These are phyloP conservation scores for Arabidopsis hybrid DNA, from an alignment of 441 rosid species.

Conservation along the genomic window DNA sequence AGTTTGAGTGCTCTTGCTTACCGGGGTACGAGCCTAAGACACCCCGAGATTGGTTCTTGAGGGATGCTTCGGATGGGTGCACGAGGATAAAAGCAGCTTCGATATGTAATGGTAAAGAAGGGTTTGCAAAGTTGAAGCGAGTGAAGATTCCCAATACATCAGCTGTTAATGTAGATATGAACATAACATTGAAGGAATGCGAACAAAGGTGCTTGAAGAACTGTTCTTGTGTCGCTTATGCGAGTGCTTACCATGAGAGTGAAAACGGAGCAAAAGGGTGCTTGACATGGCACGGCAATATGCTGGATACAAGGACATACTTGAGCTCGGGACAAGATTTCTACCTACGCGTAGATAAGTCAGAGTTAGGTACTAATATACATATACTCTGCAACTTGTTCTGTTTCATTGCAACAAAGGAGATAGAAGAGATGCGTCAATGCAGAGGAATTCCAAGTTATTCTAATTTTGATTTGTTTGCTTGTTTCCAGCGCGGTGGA, in stretches of 20 bases:
- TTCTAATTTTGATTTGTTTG: not conserved
- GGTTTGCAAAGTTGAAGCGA: conserved; percentile 56
- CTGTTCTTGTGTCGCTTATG: conserved; percentile 70
- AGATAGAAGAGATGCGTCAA: not conserved
- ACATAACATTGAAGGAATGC: conserved; percentile 59
- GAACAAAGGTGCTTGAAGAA: conserved; percentile 57
- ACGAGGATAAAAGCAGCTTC: conserved; percentile 42
- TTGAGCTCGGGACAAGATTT: conserved; percentile 58
- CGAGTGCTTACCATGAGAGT: conserved; percentile 56
- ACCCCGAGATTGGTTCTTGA: conserved; percentile 53
- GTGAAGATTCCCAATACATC: conserved; percentile 71
- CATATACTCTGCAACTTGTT: conserved; percentile 12
- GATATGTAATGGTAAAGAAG: conserved; percentile 62
- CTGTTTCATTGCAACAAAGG: conserved; percentile 18
- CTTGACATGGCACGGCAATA: conserved; percentile 65
- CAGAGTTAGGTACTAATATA: conserved; percentile 46
- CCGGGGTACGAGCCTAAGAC: conserved; percentile 74
- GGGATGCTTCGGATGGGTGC: conserved; percentile 68
- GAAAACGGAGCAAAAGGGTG: conserved; percentile 61
- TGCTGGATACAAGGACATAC: conserved; percentile 59
- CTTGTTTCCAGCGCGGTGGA: conserved; percentile 41
- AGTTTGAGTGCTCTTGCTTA: conserved; percentile 63
- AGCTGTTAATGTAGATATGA: conserved; percentile 54
- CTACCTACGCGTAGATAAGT: conserved; percentile 56
- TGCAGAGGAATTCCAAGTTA: not conserved